These are phyloP conservation scores for Termitomyces sp. DNA, from an alignment of 768 basidiomycete species.

Conservation along the genomic window DNA sequence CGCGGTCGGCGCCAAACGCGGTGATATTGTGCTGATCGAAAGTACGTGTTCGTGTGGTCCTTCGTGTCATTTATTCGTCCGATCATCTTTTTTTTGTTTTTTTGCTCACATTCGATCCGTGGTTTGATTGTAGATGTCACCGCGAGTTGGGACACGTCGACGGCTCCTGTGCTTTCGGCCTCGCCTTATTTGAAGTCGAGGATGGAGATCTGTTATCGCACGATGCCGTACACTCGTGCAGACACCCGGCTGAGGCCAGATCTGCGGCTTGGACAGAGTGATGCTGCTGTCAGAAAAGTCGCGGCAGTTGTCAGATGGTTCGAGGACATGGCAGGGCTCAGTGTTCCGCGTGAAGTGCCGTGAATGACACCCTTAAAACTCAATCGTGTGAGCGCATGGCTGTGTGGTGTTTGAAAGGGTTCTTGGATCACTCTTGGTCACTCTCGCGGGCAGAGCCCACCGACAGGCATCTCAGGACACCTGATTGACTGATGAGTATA, in stretches of 20 bases:
- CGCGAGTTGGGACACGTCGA: conserved; percentile 36
- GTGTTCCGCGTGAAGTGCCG: neutral
- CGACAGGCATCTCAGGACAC: neutral
- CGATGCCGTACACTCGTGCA: conserved; percentile 57
- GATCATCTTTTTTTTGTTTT: neutral
- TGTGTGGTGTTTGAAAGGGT: too few relatives aligned
- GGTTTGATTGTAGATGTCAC: conserved; percentile 40
- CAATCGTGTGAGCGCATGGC: neutral
- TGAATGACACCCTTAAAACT: neutral
- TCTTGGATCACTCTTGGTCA: neutral
- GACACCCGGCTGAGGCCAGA: conserved; percentile 67
- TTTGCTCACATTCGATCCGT: neutral
- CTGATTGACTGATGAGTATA: neutral
- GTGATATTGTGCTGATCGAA: conserved; percentile 66
- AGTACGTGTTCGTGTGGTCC: conserved; percentile 38
- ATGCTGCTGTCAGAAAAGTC: conserved; percentile 63
- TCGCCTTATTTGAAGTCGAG: conserved; percentile 61
- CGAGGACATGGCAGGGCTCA: conserved; percentile 62
- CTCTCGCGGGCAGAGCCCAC: neutral
- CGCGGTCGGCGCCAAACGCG: conserved; percentile 47
- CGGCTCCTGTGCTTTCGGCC: conserved; percentile 51
- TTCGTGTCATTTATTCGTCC: neutral
- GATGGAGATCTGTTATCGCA: conserved; percentile 71
- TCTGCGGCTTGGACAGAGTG: conserved; percentile 62
- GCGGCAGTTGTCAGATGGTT: conserved; percentile 66